These are phyloP conservation scores for Sordariomycetes sp. DNA, from an alignment of 2,329 filamentous ascomycete species.

Conservation along the genomic window DNA sequence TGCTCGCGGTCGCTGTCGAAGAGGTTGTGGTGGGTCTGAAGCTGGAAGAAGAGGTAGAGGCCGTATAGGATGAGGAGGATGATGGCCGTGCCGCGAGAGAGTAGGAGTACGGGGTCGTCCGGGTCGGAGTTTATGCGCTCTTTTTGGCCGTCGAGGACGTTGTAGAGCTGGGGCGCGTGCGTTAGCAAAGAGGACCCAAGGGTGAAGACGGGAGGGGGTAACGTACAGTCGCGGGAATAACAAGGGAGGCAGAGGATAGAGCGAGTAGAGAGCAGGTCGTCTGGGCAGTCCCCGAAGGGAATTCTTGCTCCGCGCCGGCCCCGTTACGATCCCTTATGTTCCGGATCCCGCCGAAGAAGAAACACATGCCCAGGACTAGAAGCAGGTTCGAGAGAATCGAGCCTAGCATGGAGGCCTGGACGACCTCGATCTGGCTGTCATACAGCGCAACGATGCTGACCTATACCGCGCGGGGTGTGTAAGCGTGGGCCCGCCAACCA, in stretches of 20 bases:
- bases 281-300: constrained; percentile 67
- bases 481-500: background rate
- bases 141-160: constrained; percentile 40
- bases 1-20: constrained; percentile 42
- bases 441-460: constrained; percentile 85
- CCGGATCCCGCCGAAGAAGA: constrained; percentile 61
- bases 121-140: constrained; percentile 35
- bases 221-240: constrained; percentile 62
- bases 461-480: constrained; percentile 26
- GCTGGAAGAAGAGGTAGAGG: constrained; percentile 69
- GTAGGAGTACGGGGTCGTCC: constrained; percentile 52
- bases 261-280: constrained; percentile 69
- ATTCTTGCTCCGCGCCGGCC: constrained; percentile 54
- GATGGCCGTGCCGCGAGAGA: constrained; percentile 67
- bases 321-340: constrained; percentile 48
- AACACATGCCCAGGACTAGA: constrained; percentile 74
- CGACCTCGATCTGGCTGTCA: constrained; percentile 81
- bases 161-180: constrained; percentile 44
- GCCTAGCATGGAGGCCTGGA: constrained; percentile 96
- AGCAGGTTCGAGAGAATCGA: constrained; percentile 92
- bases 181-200: constrained; percentile 1
- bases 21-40: constrained; percentile 61
- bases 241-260: constrained; percentile 64
- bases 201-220: background rate
- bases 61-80: constrained; percentile 67